phyloP scores from a whole-genome alignment of 495 filamentous ascomycete genomes.

The Hypoxylon lienhwacheense region DNA sequence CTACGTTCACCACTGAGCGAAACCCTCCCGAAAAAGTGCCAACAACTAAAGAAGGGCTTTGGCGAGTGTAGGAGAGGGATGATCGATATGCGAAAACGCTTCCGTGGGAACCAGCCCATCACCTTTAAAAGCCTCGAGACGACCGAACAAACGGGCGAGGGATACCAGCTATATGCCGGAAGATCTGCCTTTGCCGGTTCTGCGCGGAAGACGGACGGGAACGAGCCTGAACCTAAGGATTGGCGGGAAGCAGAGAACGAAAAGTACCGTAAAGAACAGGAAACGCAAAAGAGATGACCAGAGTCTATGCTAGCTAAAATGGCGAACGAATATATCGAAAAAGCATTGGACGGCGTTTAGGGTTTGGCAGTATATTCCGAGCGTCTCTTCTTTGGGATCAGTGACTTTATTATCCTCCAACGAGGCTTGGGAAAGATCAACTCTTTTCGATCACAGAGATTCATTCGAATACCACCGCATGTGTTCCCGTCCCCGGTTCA shows the following conservation, averaged over 20 bases:
- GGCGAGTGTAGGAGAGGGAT: conserved; percentile 93
- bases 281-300: conserved; percentile 24
- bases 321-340: conserved; percentile 1
- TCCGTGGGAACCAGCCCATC: conserved; percentile 91
- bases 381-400: not conserved
- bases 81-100: conserved; percentile 98
- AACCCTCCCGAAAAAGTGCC: conserved; percentile 80
- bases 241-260: conserved; percentile 61
- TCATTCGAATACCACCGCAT: not conserved
- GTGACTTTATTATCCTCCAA: not conserved
- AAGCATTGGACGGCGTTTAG: conserved; percentile 34
- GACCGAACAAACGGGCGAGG: conserved; percentile 53
- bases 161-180: conserved; percentile 78
- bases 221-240: conserved; percentile 53
- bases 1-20: conserved; percentile 76
- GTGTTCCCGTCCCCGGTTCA: not conserved
- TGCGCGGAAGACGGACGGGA: conserved; percentile 52
- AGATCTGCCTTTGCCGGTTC: conserved; percentile 66
- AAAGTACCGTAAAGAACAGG: conserved; percentile 48
- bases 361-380: conserved; percentile 13
- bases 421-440: not conserved
- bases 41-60: conserved; percentile 89
- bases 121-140: conserved; percentile 63
- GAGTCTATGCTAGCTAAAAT: not conserved
- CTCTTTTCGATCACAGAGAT: conserved; percentile 9